Base-by-base conservation (phyloP, 2,329 filamentous ascomycete species). In the Cordyceps militaris region DNA sequence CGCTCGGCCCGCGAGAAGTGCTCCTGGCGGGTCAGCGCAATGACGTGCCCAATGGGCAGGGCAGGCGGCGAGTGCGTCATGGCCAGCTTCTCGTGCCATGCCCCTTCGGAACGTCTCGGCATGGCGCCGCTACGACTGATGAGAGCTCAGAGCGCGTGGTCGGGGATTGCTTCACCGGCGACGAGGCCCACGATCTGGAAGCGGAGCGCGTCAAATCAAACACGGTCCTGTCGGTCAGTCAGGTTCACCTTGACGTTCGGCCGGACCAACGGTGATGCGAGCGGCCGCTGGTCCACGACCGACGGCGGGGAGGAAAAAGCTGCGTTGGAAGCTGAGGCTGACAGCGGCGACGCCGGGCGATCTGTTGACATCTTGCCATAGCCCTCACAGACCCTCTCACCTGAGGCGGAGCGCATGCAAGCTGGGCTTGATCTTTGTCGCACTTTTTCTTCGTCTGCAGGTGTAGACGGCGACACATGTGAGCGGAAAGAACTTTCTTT, bases 381-480 rank as follows among this genome's bases (percentile, higher is more conserved):
- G n/a, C 65, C 64, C 23, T 44, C 60, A 50, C 64, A 66, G 28
- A 43, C 36, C 32, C 63, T 59, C 51, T 61, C 61, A 9, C 61
- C 63, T 21, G 56, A 60, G 24, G 38, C 49, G 51, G 66, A 69
- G 42, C 65, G 61, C 19, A 52, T 53, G 40, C 67, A 69, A 1
- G 59, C 30, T 13, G 67, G 67, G 30, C 60, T 59, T 3, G 50
- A n/a, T n/a, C 58, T 59, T 69, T 66, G 36, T 69, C 66, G 28
- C 66, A 69, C 57, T 68, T 68, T 19, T 68, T 61, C 66, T 62
- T 24, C 60, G 60, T 49, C 66, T 67, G 43, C 3, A 23, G 9
- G 32, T 23, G 28, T 40, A 52, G 23, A 48, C 42, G 23, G 36
- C 4, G n/a, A 57, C 36, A 48, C 14, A 48, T 34, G 43, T 23